Conservation (phyloP, 257 asterid genomes). For the Plantago elongata region DNA sequence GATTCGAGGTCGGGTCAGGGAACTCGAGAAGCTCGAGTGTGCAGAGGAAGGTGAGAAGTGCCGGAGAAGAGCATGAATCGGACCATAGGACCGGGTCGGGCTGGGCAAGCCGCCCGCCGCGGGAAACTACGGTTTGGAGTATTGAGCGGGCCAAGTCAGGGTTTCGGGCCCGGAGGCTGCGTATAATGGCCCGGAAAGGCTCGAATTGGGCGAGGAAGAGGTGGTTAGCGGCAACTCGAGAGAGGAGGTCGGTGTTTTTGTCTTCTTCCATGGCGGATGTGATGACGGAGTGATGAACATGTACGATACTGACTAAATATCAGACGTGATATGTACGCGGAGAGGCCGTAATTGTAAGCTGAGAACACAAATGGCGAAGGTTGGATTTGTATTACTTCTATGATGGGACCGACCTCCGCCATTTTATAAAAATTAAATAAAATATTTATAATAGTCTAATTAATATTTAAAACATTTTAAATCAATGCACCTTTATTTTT, state of each 20-base stretch:
- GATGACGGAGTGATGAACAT: slow-evolving; percentile 19
- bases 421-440: too few species aligned
- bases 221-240: slow-evolving; percentile 68
- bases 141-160: slow-evolving; percentile 71
- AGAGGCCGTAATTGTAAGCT: too few species aligned
- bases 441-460: too few species aligned
- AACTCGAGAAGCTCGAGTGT: slow-evolving; percentile 76
- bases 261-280: slow-evolving; percentile 53
- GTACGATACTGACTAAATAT: too few species aligned
- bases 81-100: slow-evolving; percentile 74
- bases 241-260: slow-evolving; percentile 61
- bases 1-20: slow-evolving; percentile 56
- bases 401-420: too few species aligned
- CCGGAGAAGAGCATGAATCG: slow-evolving; percentile 75
- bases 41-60: slow-evolving; percentile 60
- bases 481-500: too few species aligned
- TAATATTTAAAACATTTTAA: too few species aligned
- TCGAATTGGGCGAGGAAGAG: slow-evolving; percentile 84
- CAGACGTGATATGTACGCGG: too few species aligned
- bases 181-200: slow-evolving; percentile 81
- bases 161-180: slow-evolving; percentile 69
- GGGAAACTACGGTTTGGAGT: slow-evolving; percentile 59
- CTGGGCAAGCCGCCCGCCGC: slow-evolving; percentile 54
- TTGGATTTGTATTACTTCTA: too few species aligned
- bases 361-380: too few species aligned